Base-by-base conservation (phyloP, 2,329 filamentous ascomycete species). In the Clonostachys chloroleuca region DNA sequence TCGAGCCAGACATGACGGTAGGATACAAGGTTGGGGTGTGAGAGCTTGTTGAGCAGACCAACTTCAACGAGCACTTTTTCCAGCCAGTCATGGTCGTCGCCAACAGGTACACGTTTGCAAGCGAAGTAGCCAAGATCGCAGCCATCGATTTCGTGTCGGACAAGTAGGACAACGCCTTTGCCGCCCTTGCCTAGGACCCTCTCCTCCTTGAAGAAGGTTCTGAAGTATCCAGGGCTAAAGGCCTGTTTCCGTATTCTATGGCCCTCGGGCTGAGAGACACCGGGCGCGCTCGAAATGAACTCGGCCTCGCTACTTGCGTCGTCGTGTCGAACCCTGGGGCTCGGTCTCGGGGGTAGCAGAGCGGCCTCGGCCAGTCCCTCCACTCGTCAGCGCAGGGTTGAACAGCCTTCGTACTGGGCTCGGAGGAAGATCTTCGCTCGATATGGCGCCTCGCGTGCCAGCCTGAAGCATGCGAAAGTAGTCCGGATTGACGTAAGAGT, bases 1-100 rank as follows among this genome's bases (percentile, higher is more conserved):
- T 99, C 92, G 14, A 99, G 77, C 94, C 94, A 99, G 34, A 96
- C 94, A 67, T 97, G 94, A 7, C 92, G 86, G 64, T 99, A 99
- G 0, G 92, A 95, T 1, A 99, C 94, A 9, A 99, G 75, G 52
- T 99, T 99, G 48, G 92, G 89, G 61, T 99, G 94, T 0, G 90
- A 94, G 5, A 99, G 80, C 57, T 89, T 88, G 57, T 95, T 91
- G 20, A 99, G 78, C 20, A 97, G 75, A 66, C 96, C 91, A 3
- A 99, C 95, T 66, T 99, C 94, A 42, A 94, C 80, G 45, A 99
- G 74, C 3, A 97, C 79, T 67, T 96, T 97, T 65, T 96, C 90
- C 13, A 99, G 74, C 95, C 94, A 96, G 51, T 85, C 83, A 59
- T 96, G 92, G 58, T 97, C 89, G 59, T 99, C 87, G 13, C 94